phyloP scores from a whole-genome alignment of 805 yeast species.

The Zygoascus biomembranicola region DNA sequence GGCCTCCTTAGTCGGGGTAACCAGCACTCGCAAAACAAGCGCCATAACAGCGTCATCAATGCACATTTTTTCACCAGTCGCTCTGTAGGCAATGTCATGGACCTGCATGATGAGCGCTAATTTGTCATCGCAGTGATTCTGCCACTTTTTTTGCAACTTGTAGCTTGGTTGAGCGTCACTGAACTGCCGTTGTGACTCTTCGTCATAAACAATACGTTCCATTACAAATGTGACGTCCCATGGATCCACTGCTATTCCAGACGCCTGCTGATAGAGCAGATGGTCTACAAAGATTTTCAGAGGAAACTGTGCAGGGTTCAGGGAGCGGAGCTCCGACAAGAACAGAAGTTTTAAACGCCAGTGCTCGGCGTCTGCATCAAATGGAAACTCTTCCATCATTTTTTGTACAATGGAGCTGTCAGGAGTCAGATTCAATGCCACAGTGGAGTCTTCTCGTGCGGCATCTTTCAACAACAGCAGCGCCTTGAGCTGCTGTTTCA shows the following conservation, averaged over 20 bases:
- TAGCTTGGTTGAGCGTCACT: conserved; percentile 1
- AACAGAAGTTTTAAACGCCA: conserved; percentile 26
- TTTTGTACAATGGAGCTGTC: background rate
- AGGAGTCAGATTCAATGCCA: background rate
- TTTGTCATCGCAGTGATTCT: conserved; percentile 19
- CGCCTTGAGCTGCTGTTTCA: background rate
- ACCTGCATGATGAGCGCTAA: conserved; percentile 15
- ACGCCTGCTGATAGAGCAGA: conserved; percentile 23
- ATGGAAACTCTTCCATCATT: conserved; percentile 19
- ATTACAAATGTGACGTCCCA: conserved; percentile 24
- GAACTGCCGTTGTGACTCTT: conserved; percentile 2
- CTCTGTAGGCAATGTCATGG: conserved; percentile 18
- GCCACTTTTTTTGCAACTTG: conserved; percentile 14
- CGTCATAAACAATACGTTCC: conserved; percentile 21
- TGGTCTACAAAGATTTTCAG: conserved; percentile 18
- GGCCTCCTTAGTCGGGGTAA: conserved; percentile 12
- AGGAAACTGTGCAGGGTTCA: conserved; percentile 19
- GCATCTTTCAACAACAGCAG: background rate
- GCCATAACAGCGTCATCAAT: conserved; percentile 17
- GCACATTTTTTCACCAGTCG: conserved; percentile 18
- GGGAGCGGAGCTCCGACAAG: conserved; percentile 18
- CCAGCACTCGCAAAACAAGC: conserved; percentile 22
- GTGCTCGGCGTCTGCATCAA: conserved; percentile 16
- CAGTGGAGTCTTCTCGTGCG: background rate
- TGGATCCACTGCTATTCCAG: conserved; percentile 22